Percentiles rank a stretch among this genome's conserved stretches.
Evolutionary conservation across 179 eudicot genomes (phyloP).

Genomic region (Spergularia azorica): DNA sequence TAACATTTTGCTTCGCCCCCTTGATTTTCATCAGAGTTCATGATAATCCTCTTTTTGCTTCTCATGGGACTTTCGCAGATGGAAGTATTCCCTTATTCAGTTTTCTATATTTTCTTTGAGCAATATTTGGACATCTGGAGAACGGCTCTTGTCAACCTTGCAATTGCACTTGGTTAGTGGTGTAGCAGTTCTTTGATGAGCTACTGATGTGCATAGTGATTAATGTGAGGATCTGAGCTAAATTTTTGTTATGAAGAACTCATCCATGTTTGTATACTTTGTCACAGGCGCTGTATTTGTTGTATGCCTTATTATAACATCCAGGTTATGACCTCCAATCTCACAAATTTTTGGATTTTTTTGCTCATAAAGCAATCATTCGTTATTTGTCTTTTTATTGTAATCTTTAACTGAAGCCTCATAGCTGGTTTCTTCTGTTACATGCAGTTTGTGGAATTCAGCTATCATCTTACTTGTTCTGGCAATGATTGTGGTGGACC

Average conservation of each 20-base stretch:
- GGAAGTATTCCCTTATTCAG: slow-evolving; percentile 89
- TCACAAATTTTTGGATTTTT: slow-evolving; percentile 1
- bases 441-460: slow-evolving; percentile 87
- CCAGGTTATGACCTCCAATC: slow-evolving; percentile 56
- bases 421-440: slow-evolving; percentile 10
- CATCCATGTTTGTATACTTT: slow-evolving; percentile 15
- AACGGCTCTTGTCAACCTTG: slow-evolving; percentile 83
- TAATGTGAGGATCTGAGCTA: background rate
- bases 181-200: slow-evolving; percentile 12
- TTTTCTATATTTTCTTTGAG: slow-evolving; percentile 92
- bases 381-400: background rate
- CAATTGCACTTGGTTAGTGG: slow-evolving; percentile 86
- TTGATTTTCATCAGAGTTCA: background rate
- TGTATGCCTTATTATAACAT: slow-evolving; percentile 80
- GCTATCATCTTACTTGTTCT: slow-evolving; percentile 83
- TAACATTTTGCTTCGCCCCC: background rate
- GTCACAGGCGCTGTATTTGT: slow-evolving; percentile 83
- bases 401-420: slow-evolving; percentile 5
- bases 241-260: slow-evolving; percentile 7
- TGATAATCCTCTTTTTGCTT: slow-evolving; percentile 4
- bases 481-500: slow-evolving; percentile 87
- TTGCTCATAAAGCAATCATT: slow-evolving; percentile 6
- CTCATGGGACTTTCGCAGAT: slow-evolving; percentile 56
- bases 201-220: background rate
- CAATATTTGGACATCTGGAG: slow-evolving; percentile 94